These are phyloP conservation scores for Coniochaeta pulveracea DNA, from an alignment of 2,329 filamentous ascomycete genomes.

Conservation along the genomic window DNA sequence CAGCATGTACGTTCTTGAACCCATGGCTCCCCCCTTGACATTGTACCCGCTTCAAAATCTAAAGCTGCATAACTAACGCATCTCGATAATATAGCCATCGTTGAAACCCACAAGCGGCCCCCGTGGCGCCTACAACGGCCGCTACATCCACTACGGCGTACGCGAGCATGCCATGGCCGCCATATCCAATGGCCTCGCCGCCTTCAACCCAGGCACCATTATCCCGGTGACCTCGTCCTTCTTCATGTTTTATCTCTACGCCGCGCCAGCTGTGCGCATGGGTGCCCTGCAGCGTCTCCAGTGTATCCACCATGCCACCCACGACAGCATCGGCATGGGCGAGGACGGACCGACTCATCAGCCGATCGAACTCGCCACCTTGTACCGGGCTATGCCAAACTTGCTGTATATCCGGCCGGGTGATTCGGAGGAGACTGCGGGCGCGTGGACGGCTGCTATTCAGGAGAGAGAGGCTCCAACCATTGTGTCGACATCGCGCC, in stretches of 20 bases:
- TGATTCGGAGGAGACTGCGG: slow-evolving; percentile 39
- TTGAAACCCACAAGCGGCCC: slow-evolving; percentile 12
- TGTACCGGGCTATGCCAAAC: slow-evolving; percentile 45
- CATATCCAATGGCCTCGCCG: slow-evolving; percentile 47
- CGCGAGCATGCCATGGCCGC: slow-evolving; percentile 51
- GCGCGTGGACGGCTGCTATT: slow-evolving; percentile 30
- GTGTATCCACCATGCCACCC: slow-evolving; percentile 39
- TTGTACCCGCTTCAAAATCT: background rate
- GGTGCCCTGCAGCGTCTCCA: slow-evolving; percentile 36
- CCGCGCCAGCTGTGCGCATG: slow-evolving; percentile 38
- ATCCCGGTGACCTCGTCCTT: slow-evolving; percentile 42
- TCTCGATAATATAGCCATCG: slow-evolving; percentile 7
- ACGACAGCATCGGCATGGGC: slow-evolving; percentile 41
- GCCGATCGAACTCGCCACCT: slow-evolving; percentile 35
- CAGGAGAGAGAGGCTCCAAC: slow-evolving; percentile 19
- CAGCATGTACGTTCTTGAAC: slow-evolving; percentile 17
- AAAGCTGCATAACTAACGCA: background rate
- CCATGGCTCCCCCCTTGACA: background rate
- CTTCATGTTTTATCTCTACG: slow-evolving; percentile 44
- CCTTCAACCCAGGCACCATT: slow-evolving; percentile 36
- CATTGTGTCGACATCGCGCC: slow-evolving; percentile 31
- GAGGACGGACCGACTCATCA: slow-evolving; percentile 46
- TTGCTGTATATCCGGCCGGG: slow-evolving; percentile 39
- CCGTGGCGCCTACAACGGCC: slow-evolving; percentile 36
- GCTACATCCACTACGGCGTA: slow-evolving; percentile 49